Percentiles rank a stretch among this genome's conserved stretches.
Evolutionary conservation across 2,329 filamentous ascomycete genomes (phyloP).

Genomic region (Fusarium subtropicale): DNA sequence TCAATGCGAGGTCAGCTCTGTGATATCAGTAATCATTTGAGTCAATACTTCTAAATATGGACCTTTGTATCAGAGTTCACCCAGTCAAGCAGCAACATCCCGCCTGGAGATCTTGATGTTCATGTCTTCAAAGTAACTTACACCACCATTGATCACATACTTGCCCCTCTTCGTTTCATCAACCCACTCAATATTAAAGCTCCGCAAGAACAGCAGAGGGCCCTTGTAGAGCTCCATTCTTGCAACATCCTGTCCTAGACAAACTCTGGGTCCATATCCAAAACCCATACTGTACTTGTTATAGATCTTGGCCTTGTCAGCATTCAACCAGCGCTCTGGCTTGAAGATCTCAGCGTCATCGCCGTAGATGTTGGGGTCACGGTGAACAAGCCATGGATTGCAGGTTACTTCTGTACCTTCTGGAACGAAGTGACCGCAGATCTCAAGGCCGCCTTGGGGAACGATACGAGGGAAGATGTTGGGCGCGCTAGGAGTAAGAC

Average conservation of each 20-base stretch:
- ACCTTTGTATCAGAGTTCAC: accelerated
- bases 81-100: background rate
- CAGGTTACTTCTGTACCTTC: slow-evolving; percentile 51
- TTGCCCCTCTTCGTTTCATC: slow-evolving; percentile 23
- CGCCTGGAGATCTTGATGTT: slow-evolving; percentile 24
- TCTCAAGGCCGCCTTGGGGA: slow-evolving; percentile 56
- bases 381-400: slow-evolving; percentile 54
- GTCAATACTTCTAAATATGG: no score
- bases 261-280: slow-evolving; percentile 56
- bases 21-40: background rate
- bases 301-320: slow-evolving; percentile 45
- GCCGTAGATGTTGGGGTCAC: slow-evolving; percentile 48
- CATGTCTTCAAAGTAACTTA: slow-evolving; percentile 39
- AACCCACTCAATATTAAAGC: slow-evolving; percentile 25
- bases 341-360: slow-evolving; percentile 52
- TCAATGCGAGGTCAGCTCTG: accelerated
- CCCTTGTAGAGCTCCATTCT: slow-evolving; percentile 55
- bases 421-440: slow-evolving; percentile 52
- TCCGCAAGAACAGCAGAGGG: slow-evolving; percentile 29
- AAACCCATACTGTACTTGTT: slow-evolving; percentile 52
- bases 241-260: slow-evolving; percentile 58
- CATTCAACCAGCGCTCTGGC: slow-evolving; percentile 58
- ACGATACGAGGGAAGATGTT: slow-evolving; percentile 63
- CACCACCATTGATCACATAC: slow-evolving; percentile 33
- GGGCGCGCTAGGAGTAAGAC: slow-evolving; percentile 62